Percentiles rank a stretch among this genome's conserved stretches.
Conservation (phyloP, 441 rosid genomes). For the Syzygium syzygioides region DNA sequence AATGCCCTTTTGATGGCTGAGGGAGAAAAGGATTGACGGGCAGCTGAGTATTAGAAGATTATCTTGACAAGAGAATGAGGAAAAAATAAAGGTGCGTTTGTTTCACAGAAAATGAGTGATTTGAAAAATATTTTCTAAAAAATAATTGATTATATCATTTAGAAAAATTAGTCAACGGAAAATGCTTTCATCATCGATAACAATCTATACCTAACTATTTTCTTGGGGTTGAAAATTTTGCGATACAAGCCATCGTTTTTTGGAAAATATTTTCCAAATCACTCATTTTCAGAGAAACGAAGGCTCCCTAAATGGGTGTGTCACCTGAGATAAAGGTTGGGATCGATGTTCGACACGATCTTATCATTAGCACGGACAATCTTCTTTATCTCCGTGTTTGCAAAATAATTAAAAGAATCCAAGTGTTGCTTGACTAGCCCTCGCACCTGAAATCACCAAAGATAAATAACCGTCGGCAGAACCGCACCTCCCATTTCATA, state of each 20-base stretch:
- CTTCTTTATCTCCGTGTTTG: conserved; percentile 75
- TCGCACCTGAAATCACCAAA: conserved; percentile 44
- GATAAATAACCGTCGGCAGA: not conserved
- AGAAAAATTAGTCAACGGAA: too few relatives aligned
- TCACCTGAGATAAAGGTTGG: conserved; percentile 59
- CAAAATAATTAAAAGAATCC: conserved; percentile 84
- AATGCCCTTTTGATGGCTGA: not conserved
- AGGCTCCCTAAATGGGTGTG: not conserved
- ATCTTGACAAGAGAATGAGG: not conserved
- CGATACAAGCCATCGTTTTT: too few relatives aligned
- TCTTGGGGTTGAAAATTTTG: too few relatives aligned
- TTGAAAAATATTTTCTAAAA: too few relatives aligned
- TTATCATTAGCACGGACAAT: conserved; percentile 72
- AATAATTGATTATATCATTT: too few relatives aligned
- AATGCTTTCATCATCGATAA: too few relatives aligned
- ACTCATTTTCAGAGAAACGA: not conserved
- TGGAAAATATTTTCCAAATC: too few relatives aligned
- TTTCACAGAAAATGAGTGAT: too few relatives aligned
- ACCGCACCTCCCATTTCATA: not conserved
- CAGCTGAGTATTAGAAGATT: not conserved
- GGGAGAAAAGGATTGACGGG: not conserved
- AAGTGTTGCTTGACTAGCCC: conserved; percentile 95
- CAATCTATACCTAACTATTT: too few relatives aligned
- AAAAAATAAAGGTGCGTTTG: too few relatives aligned
- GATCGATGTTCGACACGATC: conserved; percentile 43